Evolutionary conservation across 805 yeast species (phyloP), one percentile per base, ranked within the genome.

Genomic region (Starmerella apis): DNA sequence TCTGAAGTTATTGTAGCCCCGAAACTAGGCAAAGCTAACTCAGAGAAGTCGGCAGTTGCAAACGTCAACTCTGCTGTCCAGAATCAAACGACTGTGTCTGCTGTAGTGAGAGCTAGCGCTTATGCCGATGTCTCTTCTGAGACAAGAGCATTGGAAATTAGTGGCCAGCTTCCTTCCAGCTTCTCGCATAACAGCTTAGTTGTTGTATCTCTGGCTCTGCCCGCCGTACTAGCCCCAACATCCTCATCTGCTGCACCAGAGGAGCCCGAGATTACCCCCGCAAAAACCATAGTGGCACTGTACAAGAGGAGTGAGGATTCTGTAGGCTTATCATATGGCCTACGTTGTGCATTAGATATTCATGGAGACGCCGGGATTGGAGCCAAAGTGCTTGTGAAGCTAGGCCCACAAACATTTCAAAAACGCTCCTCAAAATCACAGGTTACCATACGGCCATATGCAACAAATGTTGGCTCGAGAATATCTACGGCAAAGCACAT

Each of bases 1-100:
- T 76, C 87, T 19, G 86, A 84, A 56, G 74, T 85, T 13, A 75
- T 82, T 49, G 80, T 90, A 25, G 86, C 94, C 6, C 96, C 97
- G 0, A 42, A 80, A 66, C 62, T 24, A 14, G 16, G 18, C 4
- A 43, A 44, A 14, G 31, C 32, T 4, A 2, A 8, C 9, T 33
- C 10, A 3, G 31, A 31, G 8, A 23, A 24, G 8, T 4, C 48
- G 14, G 25, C 10, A 7, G 19, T 20, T 2, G 43, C n/a, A 6
- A 28, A 18, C n/a, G n/a, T n/a, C n/a, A n/a, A n/a, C n/a, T n/a
- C n/a, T n/a, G n/a, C n/a, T n/a, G n/a, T n/a, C n/a, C n/a, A n/a
- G n/a, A n/a, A n/a, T n/a, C n/a, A 16, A 16, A 25, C 22, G 2
- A 6, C 7, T 3, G n/a, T 10, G 1, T 27, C 44, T 1, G n/a